These are phyloP conservation scores for Penicillium sp. DNA, from an alignment of 2,329 filamentous ascomycete genomes.

Conservation along the genomic window DNA sequence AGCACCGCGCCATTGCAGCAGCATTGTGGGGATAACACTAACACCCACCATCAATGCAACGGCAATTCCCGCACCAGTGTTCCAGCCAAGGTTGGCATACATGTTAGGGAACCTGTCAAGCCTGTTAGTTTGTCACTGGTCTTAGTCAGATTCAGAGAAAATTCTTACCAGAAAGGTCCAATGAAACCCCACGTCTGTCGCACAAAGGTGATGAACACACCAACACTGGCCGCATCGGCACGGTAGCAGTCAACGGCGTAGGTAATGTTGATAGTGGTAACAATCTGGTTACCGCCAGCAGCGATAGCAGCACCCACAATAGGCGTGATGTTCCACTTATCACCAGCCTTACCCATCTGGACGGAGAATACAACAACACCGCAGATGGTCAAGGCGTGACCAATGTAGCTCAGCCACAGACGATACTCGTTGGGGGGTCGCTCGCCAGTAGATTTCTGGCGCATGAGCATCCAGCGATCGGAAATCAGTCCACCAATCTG, in stretches of 20 bases:
- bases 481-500: slow-evolving; percentile 57
- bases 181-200: slow-evolving; percentile 43
- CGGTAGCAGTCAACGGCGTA: slow-evolving; percentile 61
- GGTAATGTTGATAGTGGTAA: slow-evolving; percentile 62
- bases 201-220: slow-evolving; percentile 61
- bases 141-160: background rate
- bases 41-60: slow-evolving; percentile 31
- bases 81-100: slow-evolving; percentile 34
- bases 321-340: slow-evolving; percentile 57
- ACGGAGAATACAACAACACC: slow-evolving; percentile 60
- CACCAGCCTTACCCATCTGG: slow-evolving; percentile 46
- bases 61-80: slow-evolving; percentile 30
- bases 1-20: slow-evolving; percentile 31
- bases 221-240: slow-evolving; percentile 56
- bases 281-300: slow-evolving; percentile 60
- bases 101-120: slow-evolving; percentile 32
- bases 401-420: slow-evolving; percentile 60
- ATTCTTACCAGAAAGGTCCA: slow-evolving; percentile 38
- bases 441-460: slow-evolving; percentile 30
- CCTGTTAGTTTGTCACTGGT: slow-evolving; percentile 6
- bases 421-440: slow-evolving; percentile 54
- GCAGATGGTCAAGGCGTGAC: slow-evolving; percentile 52
- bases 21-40: slow-evolving; percentile 32
- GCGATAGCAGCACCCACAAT: slow-evolving; percentile 56
- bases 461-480: slow-evolving; percentile 57